Evolutionary conservation across 169 alveolate species (phyloP), one percentile per base, ranked within the genome.

Genomic region (Plasmodium falciparum): DNA sequence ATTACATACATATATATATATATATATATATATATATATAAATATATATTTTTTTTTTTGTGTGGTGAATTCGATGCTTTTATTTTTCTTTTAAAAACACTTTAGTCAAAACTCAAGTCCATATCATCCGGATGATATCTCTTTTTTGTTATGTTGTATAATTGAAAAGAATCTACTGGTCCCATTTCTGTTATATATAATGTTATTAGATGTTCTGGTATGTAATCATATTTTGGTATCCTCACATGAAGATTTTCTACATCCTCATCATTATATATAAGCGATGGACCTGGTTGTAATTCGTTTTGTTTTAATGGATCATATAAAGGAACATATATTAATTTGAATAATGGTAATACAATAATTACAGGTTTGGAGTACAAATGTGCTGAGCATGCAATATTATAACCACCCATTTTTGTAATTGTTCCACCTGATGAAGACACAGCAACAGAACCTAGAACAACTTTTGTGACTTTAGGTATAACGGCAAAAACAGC

Each of bases 401-500:
- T 80, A 43, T 80, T 80, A 56, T 80, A 80, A n/a, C 76, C 90
- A 39, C 90, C 90, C 50, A 69, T 56, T 80, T 80, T 80, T 45
- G 90, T 62, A 17, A 80, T 80, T n/a, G 76, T 83, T 5, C 90
- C 90, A 24, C 90, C 90, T 22, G 90, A 80, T 26, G 90, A 80
- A 43, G 90, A 80, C 54, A 80, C 90, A 56, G 90, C 90, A 22
- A 80, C 90, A 24, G 76, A 62, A 2, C 90, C 90, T 20, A 80
- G 49, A 69, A 80, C 76, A 39, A 80, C 90, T 52, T 80, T 80
- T 52, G 83, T 80, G 20, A 80, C 80, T 62, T 49, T 80, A 33
- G 90, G 90, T 67, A 80, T 80, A 39, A 80, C 90, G n/a, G 90
- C 90, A 67, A 54, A 80, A 47, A 80, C 80, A 26, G 90, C 90